Base-by-base conservation (phyloP, 768 basidiomycete genomes). In the Termitomyces sp. region DNA sequence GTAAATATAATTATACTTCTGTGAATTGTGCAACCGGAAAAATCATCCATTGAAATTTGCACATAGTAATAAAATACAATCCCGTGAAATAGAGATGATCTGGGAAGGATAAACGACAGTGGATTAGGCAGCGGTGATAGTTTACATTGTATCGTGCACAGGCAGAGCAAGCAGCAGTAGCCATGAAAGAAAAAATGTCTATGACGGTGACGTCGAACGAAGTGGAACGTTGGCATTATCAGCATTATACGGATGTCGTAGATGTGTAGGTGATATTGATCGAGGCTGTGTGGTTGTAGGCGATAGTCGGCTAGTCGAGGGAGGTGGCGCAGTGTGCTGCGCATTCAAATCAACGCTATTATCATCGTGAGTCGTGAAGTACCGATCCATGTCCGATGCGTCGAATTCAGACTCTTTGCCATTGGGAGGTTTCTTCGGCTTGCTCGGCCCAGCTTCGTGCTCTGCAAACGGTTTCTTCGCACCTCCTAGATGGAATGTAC, bases 331-430 rank as follows among this genome's bases (percentile, higher is more conserved):
- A 24, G 31, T 52, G 18, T 42, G 32, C 16, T 49, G 47, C 16
- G 39, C 55, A n/a, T 56, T 27, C 16, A 37, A 34, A n/a, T 61
- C 53, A 16, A 51, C 32, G 18, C 42, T 53, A 22, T 20, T 57
- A 29, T 67, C 65, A 14, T 70, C 61, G 43, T 65, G 63, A 24
- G 69, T 64, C 26, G 82, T 79, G 69, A 91, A 91, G 71, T 91
- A 91, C 49, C 78, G 77, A 59, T 90, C 89, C 74, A 90, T 85
- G 65, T 91, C 89, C 12, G 81, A 81, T 41, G 74, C 80, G 60
- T 88, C 86, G 59, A 89, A 89, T 39, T 79, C 77, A 2, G 56
- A 70, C 4, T 22, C 41, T 22, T 20, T 36, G 22, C 36, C 27
- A 24, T 39, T 46, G 4, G 26, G 36, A 6, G 26, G 22, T 29